A percentile compares a stretch with the other conserved stretches of the same genome.
Evolutionary conservation across 306 rosid species (phyloP).

Genomic region (Vigna radiata): DNA sequence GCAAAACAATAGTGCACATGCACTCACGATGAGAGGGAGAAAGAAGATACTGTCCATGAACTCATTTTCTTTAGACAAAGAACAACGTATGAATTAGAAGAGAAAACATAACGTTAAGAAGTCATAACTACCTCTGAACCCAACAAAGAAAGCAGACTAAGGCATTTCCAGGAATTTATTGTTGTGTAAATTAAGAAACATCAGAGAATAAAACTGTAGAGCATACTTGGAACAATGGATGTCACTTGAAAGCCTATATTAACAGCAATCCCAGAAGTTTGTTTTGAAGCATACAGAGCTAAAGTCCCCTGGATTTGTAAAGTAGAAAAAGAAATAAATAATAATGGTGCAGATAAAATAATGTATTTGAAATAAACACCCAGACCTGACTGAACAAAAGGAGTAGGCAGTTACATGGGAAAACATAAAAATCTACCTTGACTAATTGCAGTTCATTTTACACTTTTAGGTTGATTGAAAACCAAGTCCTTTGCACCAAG

Average conservation of each 20-base stretch:
- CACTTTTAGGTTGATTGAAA: constrained; percentile 6
- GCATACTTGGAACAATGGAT: constrained; percentile 84
- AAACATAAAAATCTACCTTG: constrained; percentile 15
- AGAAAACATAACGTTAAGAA: neutral
- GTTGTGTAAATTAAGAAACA: neutral
- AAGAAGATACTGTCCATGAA: neutral
- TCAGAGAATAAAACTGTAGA: neutral
- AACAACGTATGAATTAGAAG: neutral
- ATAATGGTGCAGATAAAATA: neutral
- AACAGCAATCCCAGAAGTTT: constrained; percentile 83
- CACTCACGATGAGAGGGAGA: neutral
- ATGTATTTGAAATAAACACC: neutral
- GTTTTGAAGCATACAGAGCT: constrained; percentile 78
- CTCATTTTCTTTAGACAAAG: constrained; percentile 9
- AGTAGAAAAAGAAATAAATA: constrained; percentile 19
- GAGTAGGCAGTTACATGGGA: neutral
- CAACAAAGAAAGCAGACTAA: constrained; percentile 4
- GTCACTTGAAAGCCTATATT: constrained; percentile 85
- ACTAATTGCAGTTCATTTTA: constrained; percentile 6
- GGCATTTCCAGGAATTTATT: constrained; percentile 15
- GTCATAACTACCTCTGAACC: constrained; percentile 4
- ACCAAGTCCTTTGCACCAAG: neutral
- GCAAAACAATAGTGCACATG: constrained; percentile 22
- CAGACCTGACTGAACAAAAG: neutral
- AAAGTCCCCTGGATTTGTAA: constrained; percentile 66